These are phyloP conservation scores for Hippophae tibetana DNA, from an alignment of 306 rosid species.

Conservation along the genomic window DNA sequence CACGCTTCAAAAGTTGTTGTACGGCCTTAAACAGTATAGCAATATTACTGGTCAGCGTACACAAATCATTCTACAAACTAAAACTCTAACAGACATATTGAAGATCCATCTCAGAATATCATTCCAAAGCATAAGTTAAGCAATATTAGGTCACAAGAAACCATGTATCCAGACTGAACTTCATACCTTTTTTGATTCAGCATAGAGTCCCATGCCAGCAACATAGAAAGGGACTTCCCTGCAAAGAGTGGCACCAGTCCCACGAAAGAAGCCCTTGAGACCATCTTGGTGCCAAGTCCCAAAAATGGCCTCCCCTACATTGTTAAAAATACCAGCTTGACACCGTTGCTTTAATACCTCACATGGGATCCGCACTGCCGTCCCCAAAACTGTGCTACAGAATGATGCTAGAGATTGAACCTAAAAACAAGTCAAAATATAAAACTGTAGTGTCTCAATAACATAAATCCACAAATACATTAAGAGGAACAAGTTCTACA, in stretches of 20 bases:
- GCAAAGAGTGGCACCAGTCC: conserved; percentile 98
- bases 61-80: neutral
- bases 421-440: conserved; percentile 33
- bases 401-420: conserved; percentile 88
- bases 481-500: conserved; percentile 4
- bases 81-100: neutral
- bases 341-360: conserved; percentile 95
- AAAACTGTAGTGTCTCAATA: conserved; percentile 7
- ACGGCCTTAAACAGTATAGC: conserved; percentile 43
- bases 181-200: conserved; percentile 87
- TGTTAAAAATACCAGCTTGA: conserved; percentile 92
- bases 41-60: conserved; percentile 5
- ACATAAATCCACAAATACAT: conserved; percentile 3
- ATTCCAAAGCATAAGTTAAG: neutral
- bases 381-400: conserved; percentile 94
- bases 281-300: conserved; percentile 97
- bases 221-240: conserved; percentile 99
- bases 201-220: conserved; percentile 97
- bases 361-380: conserved; percentile 94
- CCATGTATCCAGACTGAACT: neutral
- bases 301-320: conserved; percentile 72
- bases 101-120: neutral
- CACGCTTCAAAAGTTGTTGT: conserved; percentile 62
- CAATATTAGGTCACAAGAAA: neutral
- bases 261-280: conserved; percentile 91